Evolutionary conservation across 306 rosid species (phyloP), one percentile per base, ranked within the genome.

Genomic region (Vigna nakashimae): DNA sequence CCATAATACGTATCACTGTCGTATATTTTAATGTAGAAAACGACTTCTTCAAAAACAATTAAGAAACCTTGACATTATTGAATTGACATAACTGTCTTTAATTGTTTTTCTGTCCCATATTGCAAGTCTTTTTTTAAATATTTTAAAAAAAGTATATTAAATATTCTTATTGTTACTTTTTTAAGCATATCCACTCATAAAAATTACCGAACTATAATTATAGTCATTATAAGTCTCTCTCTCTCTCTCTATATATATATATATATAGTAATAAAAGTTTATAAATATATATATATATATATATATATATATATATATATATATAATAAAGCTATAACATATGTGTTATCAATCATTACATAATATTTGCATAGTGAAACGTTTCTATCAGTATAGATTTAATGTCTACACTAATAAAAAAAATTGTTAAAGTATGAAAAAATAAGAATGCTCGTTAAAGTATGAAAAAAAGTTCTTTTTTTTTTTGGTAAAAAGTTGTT

Each of bases 1-100:
- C 26, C 12, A 38, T 18, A 7, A 40, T 38, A 40, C n/a, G 30
- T 18, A 17, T 65, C 50, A 40, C 6, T 64, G 24, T 62, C 26
- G 26, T 36, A 40, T 18, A 65, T 17, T 65, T 38, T 10, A 65
- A 65, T 40, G 2, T 17, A 17, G 32, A 65, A 30, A 38, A 38
- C 49, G 50, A 18, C 70, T 65, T 65, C 8, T 65, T 38, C 48
- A n/a, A 38, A 17, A 65, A 65, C 70, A 40, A 40, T 10, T 40
- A 65, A 40, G 32, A 17, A 65, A 40, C 51, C 50, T 40, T 40
- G 51, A 5, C 69, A n/a, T n/a, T 5, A 36, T 36, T 36, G 50
- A 3, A n/a, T 9, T 9, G 28, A 63, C 15, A 40, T 18, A 10
- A 65, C n/a, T 9, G 70, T 17, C 2, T 16, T 36, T n/a, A 36